phyloP scores from a whole-genome alignment of 768 basidiomycete species.

The Kwoniella pini region DNA sequence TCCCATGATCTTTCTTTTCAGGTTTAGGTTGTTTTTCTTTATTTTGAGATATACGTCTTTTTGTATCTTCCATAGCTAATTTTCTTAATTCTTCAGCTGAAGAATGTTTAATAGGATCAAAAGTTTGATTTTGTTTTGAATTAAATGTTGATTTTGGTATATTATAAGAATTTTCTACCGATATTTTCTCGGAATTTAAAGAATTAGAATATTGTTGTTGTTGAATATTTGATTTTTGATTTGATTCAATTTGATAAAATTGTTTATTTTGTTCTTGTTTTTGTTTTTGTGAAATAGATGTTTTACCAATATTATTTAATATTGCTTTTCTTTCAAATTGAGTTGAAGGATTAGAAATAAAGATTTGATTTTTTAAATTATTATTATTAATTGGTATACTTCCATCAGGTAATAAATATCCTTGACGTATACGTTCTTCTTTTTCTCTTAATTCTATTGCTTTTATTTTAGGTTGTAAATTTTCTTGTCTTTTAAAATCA shows the following conservation, averaged over 20 bases:
- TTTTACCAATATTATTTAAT: constrained; percentile 6
- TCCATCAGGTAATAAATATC: constrained; percentile 34
- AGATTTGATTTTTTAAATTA: too few relatives aligned
- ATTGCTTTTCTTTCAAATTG: constrained; percentile 5
- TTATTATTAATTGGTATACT: too few relatives aligned
- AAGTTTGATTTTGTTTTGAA: constrained; percentile 24
- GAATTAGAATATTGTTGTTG: constrained; percentile 12
- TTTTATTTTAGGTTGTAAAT: constrained; percentile 31
- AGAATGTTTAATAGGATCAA: constrained; percentile 31
- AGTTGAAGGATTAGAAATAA: constrained; percentile 20
- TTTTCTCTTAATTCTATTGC: constrained; percentile 43
- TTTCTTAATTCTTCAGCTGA: constrained; percentile 38
- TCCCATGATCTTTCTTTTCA: background rate
- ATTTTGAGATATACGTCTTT: constrained; percentile 30
- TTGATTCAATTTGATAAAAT: too few relatives aligned
- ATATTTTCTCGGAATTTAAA: constrained; percentile 6
- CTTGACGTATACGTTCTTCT: constrained; percentile 48
- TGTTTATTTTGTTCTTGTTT: too few relatives aligned
- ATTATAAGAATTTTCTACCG: too few relatives aligned
- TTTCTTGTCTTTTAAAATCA: constrained; percentile 28
- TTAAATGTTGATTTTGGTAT: too few relatives aligned
- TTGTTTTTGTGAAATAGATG: too few relatives aligned
- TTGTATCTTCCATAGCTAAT: constrained; percentile 47
- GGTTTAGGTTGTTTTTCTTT: background rate
- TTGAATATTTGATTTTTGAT: background rate